Evolutionary conservation across 371 early-diverging fungal species (phyloP).

Genomic region (Mortierella sp.): DNA sequence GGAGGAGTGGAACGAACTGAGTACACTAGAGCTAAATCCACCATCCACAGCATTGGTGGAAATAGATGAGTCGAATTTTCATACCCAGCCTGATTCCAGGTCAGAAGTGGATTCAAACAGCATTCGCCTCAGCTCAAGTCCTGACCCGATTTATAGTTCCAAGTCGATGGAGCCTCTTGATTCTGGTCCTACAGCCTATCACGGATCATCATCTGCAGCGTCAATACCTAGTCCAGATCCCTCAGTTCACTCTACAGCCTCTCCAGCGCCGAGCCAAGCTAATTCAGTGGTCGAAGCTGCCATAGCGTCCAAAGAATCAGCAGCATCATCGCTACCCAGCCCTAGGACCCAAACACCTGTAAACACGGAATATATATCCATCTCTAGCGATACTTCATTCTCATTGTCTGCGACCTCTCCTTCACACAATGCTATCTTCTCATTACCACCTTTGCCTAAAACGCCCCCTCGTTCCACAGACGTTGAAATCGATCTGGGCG

Average conservation of each 20-base stretch:
- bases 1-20: conserved; percentile 24
- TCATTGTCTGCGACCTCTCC: not conserved
- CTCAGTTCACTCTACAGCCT: not conserved
- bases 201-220: not conserved
- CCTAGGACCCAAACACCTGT: not conserved
- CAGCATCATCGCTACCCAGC: not conserved
- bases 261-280: not conserved
- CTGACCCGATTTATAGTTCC: conserved; percentile 13
- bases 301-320: not conserved
- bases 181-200: not conserved
- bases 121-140: conserved; percentile 30
- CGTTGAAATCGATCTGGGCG: conserved; percentile 1
- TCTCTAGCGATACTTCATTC: not conserved
- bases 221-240: conserved; percentile 4
- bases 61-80: not conserved
- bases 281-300: not conserved
- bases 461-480: conserved; percentile 2
- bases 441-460: not conserved
- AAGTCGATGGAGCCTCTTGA: not conserved
- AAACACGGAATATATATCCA: not conserved
- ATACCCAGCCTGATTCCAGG: not conserved
- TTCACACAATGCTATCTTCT: not conserved
- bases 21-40: conserved; percentile 20
- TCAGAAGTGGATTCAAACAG: not conserved
- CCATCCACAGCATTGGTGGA: not conserved